Percentiles rank a stretch among this genome's conserved stretches.
Evolutionary conservation across 371 early-diverging fungal genomes (phyloP).

Genomic region (Mucor velutinosus): DNA sequence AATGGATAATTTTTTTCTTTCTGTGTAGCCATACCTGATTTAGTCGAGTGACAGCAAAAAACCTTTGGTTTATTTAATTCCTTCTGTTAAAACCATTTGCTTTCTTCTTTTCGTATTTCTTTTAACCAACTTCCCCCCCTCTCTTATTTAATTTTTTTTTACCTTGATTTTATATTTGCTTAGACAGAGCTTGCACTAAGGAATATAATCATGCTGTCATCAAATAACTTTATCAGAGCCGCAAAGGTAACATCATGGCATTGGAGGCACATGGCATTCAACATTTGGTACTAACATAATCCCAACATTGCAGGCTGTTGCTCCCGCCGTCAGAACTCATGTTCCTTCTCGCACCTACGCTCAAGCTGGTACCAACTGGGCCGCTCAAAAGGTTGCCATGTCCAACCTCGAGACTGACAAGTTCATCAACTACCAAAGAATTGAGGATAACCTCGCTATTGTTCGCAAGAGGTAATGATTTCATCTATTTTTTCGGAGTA

Average conservation of each 20-base stretch:
- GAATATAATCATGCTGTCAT: slow-evolving; percentile 33
- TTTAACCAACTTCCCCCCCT: slow-evolving; percentile 20
- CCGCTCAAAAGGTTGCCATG: slow-evolving; percentile 78
- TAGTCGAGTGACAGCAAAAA: slow-evolving; percentile 63
- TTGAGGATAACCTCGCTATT: slow-evolving; percentile 89
- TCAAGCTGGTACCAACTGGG: slow-evolving; percentile 20
- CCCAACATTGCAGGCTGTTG: slow-evolving; percentile 25
- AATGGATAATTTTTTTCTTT: slow-evolving; percentile 15
- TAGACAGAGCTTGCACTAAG: slow-evolving; percentile 25
- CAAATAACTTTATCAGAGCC: slow-evolving; percentile 34
- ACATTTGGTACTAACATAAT: background rate
- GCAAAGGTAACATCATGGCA: slow-evolving; percentile 31
- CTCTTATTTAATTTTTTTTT: slow-evolving; percentile 21
- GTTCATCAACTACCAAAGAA: slow-evolving; percentile 91
- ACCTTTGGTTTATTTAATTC: slow-evolving; percentile 7
- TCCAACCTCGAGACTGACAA: slow-evolving; percentile 82
- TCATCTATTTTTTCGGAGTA: slow-evolving; percentile 8
- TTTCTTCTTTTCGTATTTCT: slow-evolving; percentile 18
- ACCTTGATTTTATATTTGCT: slow-evolving; percentile 8
- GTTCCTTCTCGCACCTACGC: slow-evolving; percentile 53
- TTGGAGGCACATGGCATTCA: slow-evolving; percentile 16
- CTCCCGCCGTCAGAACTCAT: slow-evolving; percentile 32
- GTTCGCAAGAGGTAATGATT: slow-evolving; percentile 72
- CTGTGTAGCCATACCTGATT: slow-evolving; percentile 44
- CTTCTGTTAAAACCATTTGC: slow-evolving; percentile 9